phyloP scores from a whole-genome alignment of 805 yeast species.

The Debaryomyces castellii region DNA sequence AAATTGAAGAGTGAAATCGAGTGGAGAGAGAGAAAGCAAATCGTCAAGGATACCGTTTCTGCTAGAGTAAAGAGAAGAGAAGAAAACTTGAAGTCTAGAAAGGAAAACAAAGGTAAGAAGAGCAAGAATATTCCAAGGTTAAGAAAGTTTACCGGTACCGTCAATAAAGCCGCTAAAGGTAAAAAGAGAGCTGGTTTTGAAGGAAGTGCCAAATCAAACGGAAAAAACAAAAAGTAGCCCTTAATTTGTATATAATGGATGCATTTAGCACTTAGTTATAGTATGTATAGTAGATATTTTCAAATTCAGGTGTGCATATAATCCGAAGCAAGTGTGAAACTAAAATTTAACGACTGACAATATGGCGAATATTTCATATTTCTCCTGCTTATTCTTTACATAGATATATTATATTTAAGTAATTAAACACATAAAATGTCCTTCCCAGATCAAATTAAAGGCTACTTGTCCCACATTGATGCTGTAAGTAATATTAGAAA shows the following conservation, averaged over 20 bases:
- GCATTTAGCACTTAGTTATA: conserved; percentile 1
- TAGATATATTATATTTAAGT: background rate
- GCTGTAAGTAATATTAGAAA: conserved; percentile 32
- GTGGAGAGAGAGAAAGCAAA: conserved; percentile 88
- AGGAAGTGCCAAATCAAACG: conserved; percentile 56
- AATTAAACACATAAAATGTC: conserved; percentile 27
- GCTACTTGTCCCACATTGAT: conserved; percentile 47
- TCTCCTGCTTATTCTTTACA: background rate
- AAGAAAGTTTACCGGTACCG: conserved; percentile 60
- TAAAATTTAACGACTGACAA: background rate
- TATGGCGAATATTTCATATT: background rate
- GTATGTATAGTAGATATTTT: background rate
- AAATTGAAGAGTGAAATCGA: conserved; percentile 86
- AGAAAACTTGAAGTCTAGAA: conserved; percentile 82
- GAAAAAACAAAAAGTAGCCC: conserved; percentile 21
- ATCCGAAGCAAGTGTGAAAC: background rate
- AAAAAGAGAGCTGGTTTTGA: conserved; percentile 86
- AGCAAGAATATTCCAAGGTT: conserved; percentile 71
- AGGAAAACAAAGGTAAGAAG: conserved; percentile 80
- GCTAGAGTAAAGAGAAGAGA: conserved; percentile 86
- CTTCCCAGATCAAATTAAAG: conserved; percentile 45
- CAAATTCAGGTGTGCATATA: conserved; percentile 1
- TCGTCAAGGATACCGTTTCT: conserved; percentile 70
- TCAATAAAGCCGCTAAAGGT: conserved; percentile 35
- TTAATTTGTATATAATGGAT: background rate